These are phyloP conservation scores for Phlebiopsis flavidoalba DNA, from an alignment of 768 basidiomycete species.

Conservation along the genomic window DNA sequence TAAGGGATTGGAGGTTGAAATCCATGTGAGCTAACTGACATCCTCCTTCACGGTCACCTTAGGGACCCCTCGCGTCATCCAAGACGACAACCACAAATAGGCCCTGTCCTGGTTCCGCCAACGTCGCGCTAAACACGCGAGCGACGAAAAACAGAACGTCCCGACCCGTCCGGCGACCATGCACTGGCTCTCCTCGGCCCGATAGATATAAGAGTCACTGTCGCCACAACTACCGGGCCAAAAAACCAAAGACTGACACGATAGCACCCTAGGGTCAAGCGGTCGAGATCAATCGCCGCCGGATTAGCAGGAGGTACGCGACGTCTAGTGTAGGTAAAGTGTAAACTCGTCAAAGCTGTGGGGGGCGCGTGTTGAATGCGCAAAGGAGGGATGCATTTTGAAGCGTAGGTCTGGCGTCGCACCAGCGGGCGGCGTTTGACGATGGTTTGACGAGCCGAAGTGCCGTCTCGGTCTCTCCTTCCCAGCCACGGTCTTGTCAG, in stretches of 20 bases:
- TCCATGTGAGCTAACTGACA: slow-evolving; percentile 34
- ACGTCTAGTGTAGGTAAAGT: slow-evolving; percentile 41
- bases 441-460: slow-evolving; percentile 79
- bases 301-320: too few relatives aligned
- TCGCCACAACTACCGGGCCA: slow-evolving; percentile 14
- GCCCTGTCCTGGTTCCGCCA: slow-evolving; percentile 8
- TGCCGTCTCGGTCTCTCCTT: slow-evolving; percentile 97
- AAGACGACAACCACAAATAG: neutral
- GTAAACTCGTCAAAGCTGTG: slow-evolving; percentile 56
- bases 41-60: slow-evolving; percentile 12
- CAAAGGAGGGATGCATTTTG: slow-evolving; percentile 40
- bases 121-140: neutral
- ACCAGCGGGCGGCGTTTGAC: slow-evolving; percentile 91
- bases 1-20: slow-evolving; percentile 85
- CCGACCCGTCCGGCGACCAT: slow-evolving; percentile 9
- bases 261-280: slow-evolving; percentile 11
- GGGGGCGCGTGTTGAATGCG: slow-evolving; percentile 97
- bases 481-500: slow-evolving; percentile 99
- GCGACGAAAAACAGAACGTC: slow-evolving; percentile 9
- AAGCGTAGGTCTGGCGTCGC: slow-evolving; percentile 81
- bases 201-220: slow-evolving; percentile 5
- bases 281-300: neutral
- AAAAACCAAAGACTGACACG: too few relatives aligned
- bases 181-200: slow-evolving; percentile 8
- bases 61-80: neutral